phyloP scores from a whole-genome alignment of 768 basidiomycete genomes.

The Auricularia sp. region DNA sequence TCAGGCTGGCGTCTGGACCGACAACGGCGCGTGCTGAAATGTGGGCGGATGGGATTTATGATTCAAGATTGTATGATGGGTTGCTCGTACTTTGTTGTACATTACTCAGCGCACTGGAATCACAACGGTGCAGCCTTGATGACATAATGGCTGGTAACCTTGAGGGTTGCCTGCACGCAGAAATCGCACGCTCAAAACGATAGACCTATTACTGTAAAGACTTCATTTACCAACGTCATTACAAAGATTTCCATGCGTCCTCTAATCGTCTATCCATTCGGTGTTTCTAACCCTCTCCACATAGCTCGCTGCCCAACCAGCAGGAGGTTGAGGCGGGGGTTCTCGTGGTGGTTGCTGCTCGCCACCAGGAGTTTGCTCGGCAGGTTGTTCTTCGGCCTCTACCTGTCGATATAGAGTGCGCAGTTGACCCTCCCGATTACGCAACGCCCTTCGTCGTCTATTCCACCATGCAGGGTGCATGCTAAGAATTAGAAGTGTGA shows the following conservation, averaged over 20 bases:
- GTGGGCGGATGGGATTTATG: neutral
- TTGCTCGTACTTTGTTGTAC: too few relatives aligned
- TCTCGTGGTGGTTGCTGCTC: constrained; percentile 25
- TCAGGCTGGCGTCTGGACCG: neutral
- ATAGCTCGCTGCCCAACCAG: constrained; percentile 55
- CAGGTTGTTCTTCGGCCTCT: constrained; percentile 13
- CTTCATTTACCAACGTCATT: too few relatives aligned
- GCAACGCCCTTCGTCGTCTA: constrained; percentile 46
- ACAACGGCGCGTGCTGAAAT: neutral
- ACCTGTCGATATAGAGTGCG: constrained; percentile 37
- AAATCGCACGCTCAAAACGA: too few relatives aligned
- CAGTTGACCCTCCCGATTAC: constrained; percentile 53
- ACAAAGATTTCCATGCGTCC: neutral
- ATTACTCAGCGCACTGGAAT: too few relatives aligned
- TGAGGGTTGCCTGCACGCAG: too few relatives aligned
- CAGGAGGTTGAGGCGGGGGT: constrained; percentile 41
- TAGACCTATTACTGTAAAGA: too few relatives aligned
- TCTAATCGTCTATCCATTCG: constrained; percentile 62
- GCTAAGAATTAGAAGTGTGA: constrained; percentile 47
- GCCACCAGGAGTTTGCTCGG: constrained; percentile 13
- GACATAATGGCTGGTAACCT: too few relatives aligned
- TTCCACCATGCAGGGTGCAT: constrained; percentile 71
- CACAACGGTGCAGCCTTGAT: too few relatives aligned
- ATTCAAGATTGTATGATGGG: too few relatives aligned
- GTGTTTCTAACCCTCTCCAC: constrained; percentile 51